phyloP scores from a whole-genome alignment of 2,329 filamentous ascomycete genomes.

The Colletotrichum abscissum region DNA sequence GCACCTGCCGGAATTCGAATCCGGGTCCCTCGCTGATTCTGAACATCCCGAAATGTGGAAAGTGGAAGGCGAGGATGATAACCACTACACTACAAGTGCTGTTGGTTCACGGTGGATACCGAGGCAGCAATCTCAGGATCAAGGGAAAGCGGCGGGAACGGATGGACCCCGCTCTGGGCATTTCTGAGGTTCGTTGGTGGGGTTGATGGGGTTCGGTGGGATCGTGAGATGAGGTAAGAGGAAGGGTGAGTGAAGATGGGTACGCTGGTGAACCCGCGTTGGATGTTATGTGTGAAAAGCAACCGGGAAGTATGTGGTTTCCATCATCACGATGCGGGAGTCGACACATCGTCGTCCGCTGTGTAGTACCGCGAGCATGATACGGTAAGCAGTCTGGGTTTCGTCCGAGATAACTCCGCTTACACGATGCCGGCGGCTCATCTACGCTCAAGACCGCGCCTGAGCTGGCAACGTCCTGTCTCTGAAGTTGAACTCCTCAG shows the following conservation, averaged over 20 bases:
- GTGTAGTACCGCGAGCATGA: no score
- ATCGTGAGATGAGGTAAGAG: not conserved
- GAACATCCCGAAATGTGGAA: not conserved
- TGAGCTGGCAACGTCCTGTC: no score
- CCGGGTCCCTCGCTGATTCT: not conserved
- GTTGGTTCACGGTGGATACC: not conserved
- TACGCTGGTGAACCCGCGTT: not conserved
- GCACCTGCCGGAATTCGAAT: not conserved
- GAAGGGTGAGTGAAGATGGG: no score
- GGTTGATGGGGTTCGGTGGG: not conserved
- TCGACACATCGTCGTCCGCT: not conserved
- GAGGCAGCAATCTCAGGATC: not conserved
- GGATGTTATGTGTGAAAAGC: not conserved
- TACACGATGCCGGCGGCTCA: not conserved
- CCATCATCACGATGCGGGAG: not conserved
- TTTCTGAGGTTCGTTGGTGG: not conserved
- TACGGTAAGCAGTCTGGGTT: not conserved
- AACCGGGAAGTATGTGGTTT: fast-evolving
- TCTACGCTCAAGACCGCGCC: not conserved
- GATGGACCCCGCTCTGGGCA: not conserved
- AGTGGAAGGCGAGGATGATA: not conserved
- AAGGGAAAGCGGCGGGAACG: not conserved
- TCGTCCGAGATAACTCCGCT: not conserved
- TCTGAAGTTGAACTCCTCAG: not conserved
- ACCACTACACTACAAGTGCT: not conserved